Evolutionary conservation across 2,329 filamentous ascomycete species (phyloP).

Genomic region (Colletotrichum gloeosporioides): DNA sequence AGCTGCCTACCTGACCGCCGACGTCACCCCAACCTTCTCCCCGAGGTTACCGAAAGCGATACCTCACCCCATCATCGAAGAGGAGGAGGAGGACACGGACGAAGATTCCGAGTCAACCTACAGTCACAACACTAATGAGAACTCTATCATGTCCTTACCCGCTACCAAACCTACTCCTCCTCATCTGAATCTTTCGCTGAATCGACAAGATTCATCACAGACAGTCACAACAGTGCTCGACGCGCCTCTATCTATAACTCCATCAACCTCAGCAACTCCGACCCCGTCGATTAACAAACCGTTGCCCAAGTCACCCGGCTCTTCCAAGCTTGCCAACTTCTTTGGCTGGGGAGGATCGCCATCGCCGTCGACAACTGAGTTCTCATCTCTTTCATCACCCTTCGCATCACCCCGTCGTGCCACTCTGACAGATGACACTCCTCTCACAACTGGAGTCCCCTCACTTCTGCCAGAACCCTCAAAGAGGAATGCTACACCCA

Average conservation of each 20-base stretch:
- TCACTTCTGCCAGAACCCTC: slow-evolving; percentile 28
- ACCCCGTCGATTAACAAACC: slow-evolving; percentile 56
- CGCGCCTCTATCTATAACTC: not conserved
- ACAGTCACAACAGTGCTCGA: slow-evolving; percentile 27
- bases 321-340: slow-evolving; percentile 55
- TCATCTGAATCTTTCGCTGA: slow-evolving; percentile 54
- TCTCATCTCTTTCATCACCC: slow-evolving; percentile 60
- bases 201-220: slow-evolving; percentile 25
- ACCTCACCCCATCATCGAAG: slow-evolving; percentile 32
- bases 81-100: slow-evolving; percentile 40
- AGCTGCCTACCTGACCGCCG: slow-evolving; percentile 48
- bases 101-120: slow-evolving; percentile 35
- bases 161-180: slow-evolving; percentile 56
- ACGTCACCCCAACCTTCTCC: slow-evolving; percentile 35
- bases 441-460: slow-evolving; percentile 17
- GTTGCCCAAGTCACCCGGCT: slow-evolving; percentile 57
- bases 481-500: slow-evolving; percentile 45
- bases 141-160: slow-evolving; percentile 53
- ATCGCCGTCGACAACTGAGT: slow-evolving; percentile 53
- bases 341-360: slow-evolving; percentile 59
- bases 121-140: slow-evolving; percentile 42
- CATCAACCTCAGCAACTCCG: slow-evolving; percentile 19
- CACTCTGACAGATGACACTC: slow-evolving; percentile 45
- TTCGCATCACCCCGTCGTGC: slow-evolving; percentile 45
- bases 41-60: slow-evolving; percentile 18